Conservation (phyloP, 2,329 filamentous ascomycete species). For the Colletotrichum salicis region DNA sequence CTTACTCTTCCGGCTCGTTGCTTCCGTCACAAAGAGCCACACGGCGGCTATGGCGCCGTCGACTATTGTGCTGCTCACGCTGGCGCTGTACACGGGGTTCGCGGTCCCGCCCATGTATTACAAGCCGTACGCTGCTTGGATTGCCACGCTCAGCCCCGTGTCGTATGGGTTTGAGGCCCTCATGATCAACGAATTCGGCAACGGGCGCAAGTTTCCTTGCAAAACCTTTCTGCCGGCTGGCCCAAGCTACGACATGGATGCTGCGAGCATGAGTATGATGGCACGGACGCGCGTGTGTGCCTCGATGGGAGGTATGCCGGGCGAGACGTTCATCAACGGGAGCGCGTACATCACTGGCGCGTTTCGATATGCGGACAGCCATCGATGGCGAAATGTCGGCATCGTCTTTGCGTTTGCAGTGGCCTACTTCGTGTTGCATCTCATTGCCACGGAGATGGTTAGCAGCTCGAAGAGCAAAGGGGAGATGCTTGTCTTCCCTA, state of each 20-base stretch:
- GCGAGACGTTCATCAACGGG: slow-evolving; percentile 18
- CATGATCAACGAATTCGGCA: slow-evolving; percentile 30
- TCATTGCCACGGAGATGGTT: slow-evolving; percentile 26
- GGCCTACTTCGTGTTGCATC: slow-evolving; percentile 17
- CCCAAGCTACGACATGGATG: slow-evolving; percentile 35
- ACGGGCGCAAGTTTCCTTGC: slow-evolving; percentile 26
- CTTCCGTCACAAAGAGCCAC: slow-evolving; percentile 65
- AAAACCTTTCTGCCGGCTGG: slow-evolving; percentile 16
- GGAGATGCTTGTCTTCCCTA: slow-evolving; percentile 32
- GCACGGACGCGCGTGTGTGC: slow-evolving; percentile 22
- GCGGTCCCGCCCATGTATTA: slow-evolving; percentile 28
- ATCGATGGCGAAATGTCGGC: slow-evolving; percentile 28
- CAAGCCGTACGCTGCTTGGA: slow-evolving; percentile 22
- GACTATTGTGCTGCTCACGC: slow-evolving; percentile 16
- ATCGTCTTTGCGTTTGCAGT: slow-evolving; percentile 22
- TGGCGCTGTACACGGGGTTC: slow-evolving; percentile 29
- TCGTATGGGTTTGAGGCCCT: slow-evolving; percentile 31
- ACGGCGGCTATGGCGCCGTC: slow-evolving; percentile 27
- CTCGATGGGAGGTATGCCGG: slow-evolving; percentile 5
- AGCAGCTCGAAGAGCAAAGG: slow-evolving; percentile 18
- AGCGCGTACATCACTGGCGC: slow-evolving; percentile 16
- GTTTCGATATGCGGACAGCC: slow-evolving; percentile 16
- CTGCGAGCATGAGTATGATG: neutral
- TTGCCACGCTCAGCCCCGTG: slow-evolving; percentile 26
- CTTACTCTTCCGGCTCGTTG: slow-evolving; percentile 74